These are phyloP conservation scores for Calonectria multiphialidica DNA, from an alignment of 2,329 filamentous ascomycete species.

Conservation along the genomic window DNA sequence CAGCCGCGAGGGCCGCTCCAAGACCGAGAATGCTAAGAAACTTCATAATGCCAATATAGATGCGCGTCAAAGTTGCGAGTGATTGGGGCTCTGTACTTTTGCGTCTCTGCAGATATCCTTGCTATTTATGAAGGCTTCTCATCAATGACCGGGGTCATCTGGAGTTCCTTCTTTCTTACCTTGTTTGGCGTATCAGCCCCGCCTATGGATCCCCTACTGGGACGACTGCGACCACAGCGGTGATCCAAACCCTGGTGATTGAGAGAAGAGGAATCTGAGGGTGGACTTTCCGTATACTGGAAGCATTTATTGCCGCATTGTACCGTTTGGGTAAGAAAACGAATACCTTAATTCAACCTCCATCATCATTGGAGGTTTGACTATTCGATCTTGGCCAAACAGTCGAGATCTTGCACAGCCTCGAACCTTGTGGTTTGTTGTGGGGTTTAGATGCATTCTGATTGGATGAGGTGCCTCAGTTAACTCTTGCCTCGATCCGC, in stretches of 20 bases:
- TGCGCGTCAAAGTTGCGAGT: neutral
- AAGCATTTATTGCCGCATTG: too few species aligned
- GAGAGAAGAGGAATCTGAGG: neutral
- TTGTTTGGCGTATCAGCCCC: neutral
- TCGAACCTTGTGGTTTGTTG: neutral
- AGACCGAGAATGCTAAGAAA: neutral
- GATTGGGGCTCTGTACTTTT: too few species aligned
- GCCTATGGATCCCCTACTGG: neutral
- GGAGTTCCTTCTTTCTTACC: neutral
- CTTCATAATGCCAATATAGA: neutral
- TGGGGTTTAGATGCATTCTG: neutral
- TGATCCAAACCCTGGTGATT: too few species aligned
- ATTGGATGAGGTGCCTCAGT: neutral
- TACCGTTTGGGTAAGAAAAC: too few species aligned
- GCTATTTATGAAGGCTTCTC: neutral
- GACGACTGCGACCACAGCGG: neutral
- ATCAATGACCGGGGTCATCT: neutral
- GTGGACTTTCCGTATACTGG: neutral
- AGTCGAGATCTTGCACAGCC: neutral
- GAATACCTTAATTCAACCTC: neutral
- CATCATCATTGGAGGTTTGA: neutral
- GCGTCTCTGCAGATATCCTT: neutral
- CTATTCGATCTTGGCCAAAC: neutral
- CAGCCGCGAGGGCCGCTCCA: neutral
- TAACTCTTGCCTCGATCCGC: neutral